These are phyloP conservation scores for Neospora caninum DNA, from an alignment of 169 alveolate species.

Conservation along the genomic window DNA sequence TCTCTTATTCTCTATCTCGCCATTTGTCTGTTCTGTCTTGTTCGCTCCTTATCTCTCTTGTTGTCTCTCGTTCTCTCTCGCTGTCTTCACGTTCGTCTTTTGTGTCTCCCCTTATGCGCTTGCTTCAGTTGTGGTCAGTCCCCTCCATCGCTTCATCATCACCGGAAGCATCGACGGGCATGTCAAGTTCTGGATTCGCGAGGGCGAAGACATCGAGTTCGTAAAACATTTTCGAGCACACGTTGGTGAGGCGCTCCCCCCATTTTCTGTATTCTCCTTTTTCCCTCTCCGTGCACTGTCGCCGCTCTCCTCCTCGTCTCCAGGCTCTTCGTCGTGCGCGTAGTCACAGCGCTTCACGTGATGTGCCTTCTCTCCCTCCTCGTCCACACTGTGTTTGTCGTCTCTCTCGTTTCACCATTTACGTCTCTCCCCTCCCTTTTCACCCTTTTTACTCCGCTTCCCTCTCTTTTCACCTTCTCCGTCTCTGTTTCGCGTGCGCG, in stretches of 20 bases:
- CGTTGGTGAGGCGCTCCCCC: conserved; percentile 72
- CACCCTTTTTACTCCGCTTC: not conserved
- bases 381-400: not conserved
- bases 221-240: conserved; percentile 97
- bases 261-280: not conserved
- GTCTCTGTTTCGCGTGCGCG: not conserved
- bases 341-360: not conserved
- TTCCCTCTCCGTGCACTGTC: not conserved
- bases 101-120: not conserved
- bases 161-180: conserved; percentile 96
- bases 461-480: not conserved
- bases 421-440: not conserved
- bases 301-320: not conserved
- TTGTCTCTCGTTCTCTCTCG: not conserved
- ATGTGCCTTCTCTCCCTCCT: not conserved
- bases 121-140: conserved; percentile 82
- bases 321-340: not conserved
- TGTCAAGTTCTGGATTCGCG: conserved; percentile 97
- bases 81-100: not conserved
- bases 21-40: not conserved
- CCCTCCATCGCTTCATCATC: conserved; percentile 88
- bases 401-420: not conserved
- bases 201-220: conserved; percentile 93
- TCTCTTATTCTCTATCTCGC: not conserved
- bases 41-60: not conserved